Conservation (phyloP, 2,329 filamentous ascomycete species). For the Xylaria sp. region DNA sequence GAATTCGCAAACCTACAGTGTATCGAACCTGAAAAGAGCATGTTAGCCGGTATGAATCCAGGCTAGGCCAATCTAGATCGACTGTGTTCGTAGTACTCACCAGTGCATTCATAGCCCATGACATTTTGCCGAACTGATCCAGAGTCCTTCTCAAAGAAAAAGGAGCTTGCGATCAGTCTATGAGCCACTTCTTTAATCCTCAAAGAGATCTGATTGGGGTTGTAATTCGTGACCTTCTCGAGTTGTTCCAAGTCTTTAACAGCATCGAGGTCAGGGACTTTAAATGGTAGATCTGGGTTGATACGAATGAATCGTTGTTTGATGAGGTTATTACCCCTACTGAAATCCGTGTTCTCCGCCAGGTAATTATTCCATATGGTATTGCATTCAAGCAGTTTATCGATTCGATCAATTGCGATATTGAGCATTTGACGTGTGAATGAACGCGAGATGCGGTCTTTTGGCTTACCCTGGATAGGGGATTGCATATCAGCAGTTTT, state of each 20-base stretch:
- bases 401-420: background rate
- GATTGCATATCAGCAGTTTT: background rate
- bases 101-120: background rate
- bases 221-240: background rate
- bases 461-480: background rate
- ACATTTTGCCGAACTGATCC: background rate
- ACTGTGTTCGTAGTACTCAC: background rate
- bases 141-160: background rate
- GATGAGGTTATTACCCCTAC: background rate
- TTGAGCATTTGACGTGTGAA: background rate
- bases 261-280: background rate
- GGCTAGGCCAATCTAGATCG: background rate
- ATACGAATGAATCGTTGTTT: background rate
- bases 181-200: background rate
- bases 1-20: slow-evolving; percentile 2
- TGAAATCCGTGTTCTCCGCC: background rate
- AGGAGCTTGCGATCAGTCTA: background rate
- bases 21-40: background rate
- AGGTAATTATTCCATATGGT: background rate
- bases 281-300: background rate
- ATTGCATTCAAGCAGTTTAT: slow-evolving; percentile 2
- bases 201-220: background rate
- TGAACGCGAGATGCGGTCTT: background rate
- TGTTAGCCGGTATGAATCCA: background rate
- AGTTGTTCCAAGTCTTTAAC: background rate